Conservation (phyloP, 345 rosid genomes). For the Chamaenerion angustifolium region DNA sequence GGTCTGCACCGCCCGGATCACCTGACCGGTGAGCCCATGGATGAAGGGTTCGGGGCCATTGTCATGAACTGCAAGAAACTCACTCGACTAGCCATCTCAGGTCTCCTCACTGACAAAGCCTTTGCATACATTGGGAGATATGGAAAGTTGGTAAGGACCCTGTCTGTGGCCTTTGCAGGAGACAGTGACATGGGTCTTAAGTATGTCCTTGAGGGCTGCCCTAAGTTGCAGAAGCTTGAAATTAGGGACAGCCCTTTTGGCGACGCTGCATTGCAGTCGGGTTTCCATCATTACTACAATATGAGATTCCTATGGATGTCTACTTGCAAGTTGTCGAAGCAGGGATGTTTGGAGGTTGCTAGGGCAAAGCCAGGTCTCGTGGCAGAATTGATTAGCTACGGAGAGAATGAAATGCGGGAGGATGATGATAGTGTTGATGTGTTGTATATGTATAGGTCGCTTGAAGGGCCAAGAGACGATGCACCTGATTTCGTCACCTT, state of each 20-base stretch:
- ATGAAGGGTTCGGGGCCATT: slow-evolving; percentile 85
- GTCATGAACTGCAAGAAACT: slow-evolving; percentile 84
- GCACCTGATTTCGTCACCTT: slow-evolving; percentile 45
- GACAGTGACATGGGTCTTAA: slow-evolving; percentile 65
- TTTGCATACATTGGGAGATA: slow-evolving; percentile 60
- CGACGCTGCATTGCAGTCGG: slow-evolving; percentile 50
- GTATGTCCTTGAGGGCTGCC: slow-evolving; percentile 71
- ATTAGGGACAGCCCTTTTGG: slow-evolving; percentile 91
- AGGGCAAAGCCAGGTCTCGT: slow-evolving; percentile 41
- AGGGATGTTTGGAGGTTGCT: slow-evolving; percentile 52
- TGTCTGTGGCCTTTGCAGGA: slow-evolving; percentile 90
- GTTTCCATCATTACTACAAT: slow-evolving; percentile 53
- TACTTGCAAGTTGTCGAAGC: slow-evolving; percentile 42
- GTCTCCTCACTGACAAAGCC: slow-evolving; percentile 68
- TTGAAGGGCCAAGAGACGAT: slow-evolving; percentile 67
- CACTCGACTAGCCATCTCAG: slow-evolving; percentile 67
- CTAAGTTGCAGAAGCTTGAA: slow-evolving; percentile 74
- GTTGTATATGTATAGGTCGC: slow-evolving; percentile 70
- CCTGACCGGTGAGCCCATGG: slow-evolving; percentile 74
- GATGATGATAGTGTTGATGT: slow-evolving; percentile 27
- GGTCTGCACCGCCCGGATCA: slow-evolving; percentile 62
- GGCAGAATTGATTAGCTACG: slow-evolving; percentile 37
- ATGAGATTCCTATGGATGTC: slow-evolving; percentile 99
- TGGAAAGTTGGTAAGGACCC: slow-evolving; percentile 56
- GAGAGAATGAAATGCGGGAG: slow-evolving; percentile 12